Base-by-base conservation (phyloP, 2,329 filamentous ascomycete species). In the Polytolypa hystricis region DNA sequence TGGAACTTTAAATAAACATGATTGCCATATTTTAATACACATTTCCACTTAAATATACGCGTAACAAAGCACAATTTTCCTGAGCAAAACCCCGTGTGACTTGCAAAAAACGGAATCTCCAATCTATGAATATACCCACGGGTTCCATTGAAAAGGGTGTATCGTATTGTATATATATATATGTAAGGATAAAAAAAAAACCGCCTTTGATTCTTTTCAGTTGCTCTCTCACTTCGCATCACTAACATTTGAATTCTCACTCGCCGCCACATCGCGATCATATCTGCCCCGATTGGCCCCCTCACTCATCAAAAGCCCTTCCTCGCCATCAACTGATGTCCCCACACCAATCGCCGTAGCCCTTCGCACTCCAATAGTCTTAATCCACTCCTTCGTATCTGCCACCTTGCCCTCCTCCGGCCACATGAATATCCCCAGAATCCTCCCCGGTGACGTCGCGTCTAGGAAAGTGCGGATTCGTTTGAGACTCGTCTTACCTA, bases 401-500 rank as follows among this genome's bases (percentile, higher is more conserved):
- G 5, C 8, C 14, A 6, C 21, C 7, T 28, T 29, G 20, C 27
- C 37, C 2, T 19, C 20, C 17, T 39, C 15, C 3, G 21, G 26
- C 14, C n/a, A 20, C 6, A 40, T 12, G 27, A 33, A 30, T 10
- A 21, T 14, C n/a, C 32, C 38, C 11, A 36, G 14, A 26, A 21
- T 33, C 27, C 38, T 35, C 4, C 38, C 38, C 14, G 25, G 18
- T 12, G 38, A 35, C 6, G 38, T 37, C 10, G 30, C 30, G 14
- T 40, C 25, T 3, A 40, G 38, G 17, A 40, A 36, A n/a, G 10
- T 21, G 12, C 33, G 25, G 15, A 40, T 40, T 4, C 18, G 19
- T 29, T 25, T 36, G n/a, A 26, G 18, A n/a, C 38, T 27, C 5
- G 38, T 40, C 30, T 25, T 36, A 9, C 38, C 38, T 18, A 30